These are phyloP conservation scores for Trichoderma sp. DNA, from an alignment of 2,329 filamentous ascomycete genomes.

Conservation along the genomic window DNA sequence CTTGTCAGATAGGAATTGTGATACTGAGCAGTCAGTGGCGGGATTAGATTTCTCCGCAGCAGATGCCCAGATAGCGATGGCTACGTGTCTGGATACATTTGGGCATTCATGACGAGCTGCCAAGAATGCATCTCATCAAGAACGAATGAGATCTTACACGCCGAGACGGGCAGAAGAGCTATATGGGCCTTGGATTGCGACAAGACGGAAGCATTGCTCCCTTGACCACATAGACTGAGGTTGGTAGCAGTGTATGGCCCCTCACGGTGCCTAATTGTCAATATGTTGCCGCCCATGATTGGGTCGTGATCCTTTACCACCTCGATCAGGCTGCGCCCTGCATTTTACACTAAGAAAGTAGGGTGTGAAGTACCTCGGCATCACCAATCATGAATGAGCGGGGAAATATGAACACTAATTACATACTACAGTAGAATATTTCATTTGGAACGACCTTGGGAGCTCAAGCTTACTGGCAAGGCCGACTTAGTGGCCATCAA, in stretches of 20 bases:
- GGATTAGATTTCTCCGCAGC: too few species aligned
- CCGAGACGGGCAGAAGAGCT: background rate
- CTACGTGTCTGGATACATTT: background rate
- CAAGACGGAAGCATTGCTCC: background rate
- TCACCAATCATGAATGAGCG: too few species aligned
- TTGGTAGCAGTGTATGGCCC: too few species aligned
- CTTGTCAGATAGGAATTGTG: fast-evolving
- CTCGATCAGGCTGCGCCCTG: background rate
- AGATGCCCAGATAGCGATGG: background rate
- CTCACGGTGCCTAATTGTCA: background rate
- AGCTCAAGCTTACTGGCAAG: fast-evolving
- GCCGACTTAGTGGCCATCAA: background rate
- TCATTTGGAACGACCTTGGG: too few species aligned
- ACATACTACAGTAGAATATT: too few species aligned
- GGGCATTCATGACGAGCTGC: background rate
- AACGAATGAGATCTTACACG: background rate
- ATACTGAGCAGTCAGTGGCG: background rate
- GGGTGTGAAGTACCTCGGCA: background rate
- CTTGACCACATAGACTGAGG: fast-evolving
- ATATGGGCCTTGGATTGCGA: background rate
- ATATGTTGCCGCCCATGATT: background rate
- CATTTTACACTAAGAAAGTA: fast-evolving
- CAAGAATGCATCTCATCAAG: background rate
- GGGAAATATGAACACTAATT: too few species aligned
- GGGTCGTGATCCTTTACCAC: background rate